These are phyloP conservation scores for Podaxis sp. DNA, from an alignment of 768 basidiomycete species.

Conservation along the genomic window DNA sequence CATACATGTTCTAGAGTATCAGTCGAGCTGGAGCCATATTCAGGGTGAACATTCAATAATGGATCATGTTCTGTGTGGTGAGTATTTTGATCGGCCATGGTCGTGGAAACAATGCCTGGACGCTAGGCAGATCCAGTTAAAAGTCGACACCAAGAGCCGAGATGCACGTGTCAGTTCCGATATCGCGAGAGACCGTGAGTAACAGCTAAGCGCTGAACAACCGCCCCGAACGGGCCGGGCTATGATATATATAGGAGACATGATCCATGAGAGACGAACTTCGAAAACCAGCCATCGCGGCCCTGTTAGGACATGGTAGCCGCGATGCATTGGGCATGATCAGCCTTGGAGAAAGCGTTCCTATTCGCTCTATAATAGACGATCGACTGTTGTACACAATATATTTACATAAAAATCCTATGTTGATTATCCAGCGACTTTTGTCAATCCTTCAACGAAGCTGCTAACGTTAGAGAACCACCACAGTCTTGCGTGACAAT, in stretches of 20 bases:
- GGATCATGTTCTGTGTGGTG: slow-evolving; percentile 4
- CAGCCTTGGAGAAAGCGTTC: too few species aligned
- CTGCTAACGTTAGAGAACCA: slow-evolving; percentile 26
- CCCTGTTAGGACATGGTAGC: too few species aligned
- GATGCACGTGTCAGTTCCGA: too few species aligned
- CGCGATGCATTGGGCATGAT: too few species aligned
- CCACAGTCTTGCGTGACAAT: slow-evolving; percentile 62
- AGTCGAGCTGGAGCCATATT: neutral
- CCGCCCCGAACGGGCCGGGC: too few species aligned
- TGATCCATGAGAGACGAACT: too few species aligned
- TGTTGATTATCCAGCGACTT: neutral
- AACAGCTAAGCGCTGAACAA: too few species aligned
- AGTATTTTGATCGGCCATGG: neutral
- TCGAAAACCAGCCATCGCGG: too few species aligned
- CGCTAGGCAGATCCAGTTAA: neutral
- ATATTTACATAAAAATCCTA: neutral
- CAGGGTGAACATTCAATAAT: neutral
- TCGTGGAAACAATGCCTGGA: neutral
- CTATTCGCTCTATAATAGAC: neutral
- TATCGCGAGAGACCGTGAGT: too few species aligned
- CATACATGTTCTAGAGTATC: slow-evolving; percentile 16
- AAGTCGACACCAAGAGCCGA: neutral
- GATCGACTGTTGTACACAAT: neutral
- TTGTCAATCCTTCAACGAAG: too few species aligned
- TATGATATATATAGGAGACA: too few species aligned